These are phyloP conservation scores for Fusarium burgessii DNA, from an alignment of 2,329 filamentous ascomycete species.

Conservation along the genomic window DNA sequence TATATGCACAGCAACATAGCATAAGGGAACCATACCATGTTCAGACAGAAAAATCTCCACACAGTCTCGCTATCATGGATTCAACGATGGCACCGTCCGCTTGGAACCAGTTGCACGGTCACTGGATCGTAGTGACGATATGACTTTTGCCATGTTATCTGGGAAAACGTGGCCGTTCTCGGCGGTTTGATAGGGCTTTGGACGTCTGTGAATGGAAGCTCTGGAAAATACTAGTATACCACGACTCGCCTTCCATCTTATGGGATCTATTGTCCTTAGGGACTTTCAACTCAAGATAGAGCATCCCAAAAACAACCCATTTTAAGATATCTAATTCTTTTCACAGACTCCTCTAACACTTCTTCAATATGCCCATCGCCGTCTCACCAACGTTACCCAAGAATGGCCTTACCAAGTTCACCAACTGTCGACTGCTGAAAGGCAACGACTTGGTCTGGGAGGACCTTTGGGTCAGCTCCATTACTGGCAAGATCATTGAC, in stretches of 20 bases:
- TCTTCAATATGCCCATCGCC: slow-evolving; percentile 61
- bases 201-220: slow-evolving; percentile 1
- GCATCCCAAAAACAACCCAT: background rate
- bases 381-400: slow-evolving; percentile 53
- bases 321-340: slow-evolving; percentile 23
- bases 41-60: slow-evolving; percentile 28
- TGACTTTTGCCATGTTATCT: slow-evolving; percentile 21
- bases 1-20: slow-evolving; percentile 30
- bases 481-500: slow-evolving; percentile 83
- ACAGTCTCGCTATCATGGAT: slow-evolving; percentile 19
- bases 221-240: slow-evolving; percentile 38
- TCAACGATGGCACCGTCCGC: slow-evolving; percentile 38
- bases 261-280: slow-evolving; percentile 22
- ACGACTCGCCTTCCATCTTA: slow-evolving; percentile 13
- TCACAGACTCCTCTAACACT: slow-evolving; percentile 5
- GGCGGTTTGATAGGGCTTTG: slow-evolving; percentile 36
- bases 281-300: slow-evolving; percentile 17
- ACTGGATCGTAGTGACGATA: slow-evolving; percentile 34
- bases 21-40: slow-evolving; percentile 31
- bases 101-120: slow-evolving; percentile 24
- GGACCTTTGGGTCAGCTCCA: slow-evolving; percentile 90
- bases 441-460: slow-evolving; percentile 75
- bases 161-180: slow-evolving; percentile 35
- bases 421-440: slow-evolving; percentile 84
- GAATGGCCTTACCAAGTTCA: slow-evolving; percentile 83